Percentiles rank a stretch among this genome's conserved stretches.
Evolutionary conservation across 2,329 filamentous ascomycete genomes (phyloP).

Genomic region (Botrytis aclada): DNA sequence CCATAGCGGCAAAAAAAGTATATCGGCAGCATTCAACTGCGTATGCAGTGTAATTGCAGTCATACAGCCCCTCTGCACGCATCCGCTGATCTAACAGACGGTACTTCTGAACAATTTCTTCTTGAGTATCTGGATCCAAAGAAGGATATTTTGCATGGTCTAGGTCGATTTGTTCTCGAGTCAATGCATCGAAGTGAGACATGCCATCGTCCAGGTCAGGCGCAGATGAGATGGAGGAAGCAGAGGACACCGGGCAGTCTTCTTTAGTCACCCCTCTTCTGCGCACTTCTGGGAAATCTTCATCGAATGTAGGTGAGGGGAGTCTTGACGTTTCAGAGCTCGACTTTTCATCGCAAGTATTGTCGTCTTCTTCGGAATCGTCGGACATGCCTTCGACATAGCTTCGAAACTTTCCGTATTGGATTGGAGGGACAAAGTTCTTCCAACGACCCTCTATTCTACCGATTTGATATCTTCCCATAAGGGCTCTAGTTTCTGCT

Average conservation of each 20-base stretch:
- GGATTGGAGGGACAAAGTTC: slow-evolving; percentile 88
- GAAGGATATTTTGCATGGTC: slow-evolving; percentile 80
- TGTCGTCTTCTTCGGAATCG: slow-evolving; percentile 39
- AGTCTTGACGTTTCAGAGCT: slow-evolving; percentile 34
- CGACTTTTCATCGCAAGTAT: slow-evolving; percentile 26
- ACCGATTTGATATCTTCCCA: slow-evolving; percentile 80
- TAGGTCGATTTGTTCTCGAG: slow-evolving; percentile 69
- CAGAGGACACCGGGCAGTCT: slow-evolving; percentile 34
- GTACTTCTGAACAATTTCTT: slow-evolving; percentile 75
- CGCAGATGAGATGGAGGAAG: slow-evolving; percentile 58
- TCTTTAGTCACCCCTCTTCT: slow-evolving; percentile 24
- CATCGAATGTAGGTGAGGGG: slow-evolving; percentile 38
- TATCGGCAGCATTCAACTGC: slow-evolving; percentile 73
- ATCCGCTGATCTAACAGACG: slow-evolving; percentile 72
- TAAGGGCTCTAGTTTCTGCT: slow-evolving; percentile 66
- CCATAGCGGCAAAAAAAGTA: slow-evolving; percentile 59
- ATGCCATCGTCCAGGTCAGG: slow-evolving; percentile 53
- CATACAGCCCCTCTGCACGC: slow-evolving; percentile 70
- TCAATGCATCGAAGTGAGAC: slow-evolving; percentile 69
- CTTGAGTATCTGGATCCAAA: slow-evolving; percentile 70
- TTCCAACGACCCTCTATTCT: slow-evolving; percentile 75
- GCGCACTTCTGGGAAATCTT: slow-evolving; percentile 25
- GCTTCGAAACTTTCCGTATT: slow-evolving; percentile 74
- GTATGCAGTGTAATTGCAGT: slow-evolving; percentile 82
- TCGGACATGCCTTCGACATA: slow-evolving; percentile 41